Conservation (phyloP, 768 basidiomycete species). For the Kwoniella botswanensis region DNA sequence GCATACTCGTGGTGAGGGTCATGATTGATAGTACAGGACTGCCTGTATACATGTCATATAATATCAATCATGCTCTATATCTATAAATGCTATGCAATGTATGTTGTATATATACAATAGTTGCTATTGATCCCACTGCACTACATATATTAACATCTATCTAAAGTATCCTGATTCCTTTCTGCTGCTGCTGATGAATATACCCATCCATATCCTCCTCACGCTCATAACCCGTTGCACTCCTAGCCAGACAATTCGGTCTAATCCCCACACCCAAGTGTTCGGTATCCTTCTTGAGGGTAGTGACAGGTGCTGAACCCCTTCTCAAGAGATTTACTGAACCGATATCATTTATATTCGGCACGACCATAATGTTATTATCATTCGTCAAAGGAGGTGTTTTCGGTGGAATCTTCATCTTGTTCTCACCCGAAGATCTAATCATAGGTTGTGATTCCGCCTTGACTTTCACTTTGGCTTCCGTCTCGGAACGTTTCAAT, state of each 20-base stretch:
- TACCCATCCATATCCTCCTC: slow-evolving; percentile 4
- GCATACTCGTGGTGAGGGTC: neutral
- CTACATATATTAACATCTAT: neutral
- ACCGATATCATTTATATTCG: neutral
- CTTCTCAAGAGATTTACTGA: neutral
- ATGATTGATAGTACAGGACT: neutral
- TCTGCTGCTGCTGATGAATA: neutral
- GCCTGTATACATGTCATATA: slow-evolving; percentile 2
- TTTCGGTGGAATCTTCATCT: slow-evolving; percentile 5
- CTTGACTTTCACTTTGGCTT: neutral
- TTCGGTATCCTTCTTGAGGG: neutral
- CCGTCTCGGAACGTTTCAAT: neutral
- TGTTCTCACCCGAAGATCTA: slow-evolving; percentile 15
- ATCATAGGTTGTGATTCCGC: slow-evolving; percentile 18
- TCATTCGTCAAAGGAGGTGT: slow-evolving; percentile 6
- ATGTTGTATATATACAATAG: neutral
- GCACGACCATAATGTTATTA: neutral
- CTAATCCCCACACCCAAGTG: neutral
- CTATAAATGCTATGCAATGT: neutral
- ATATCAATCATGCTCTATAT: neutral
- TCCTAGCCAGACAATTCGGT: slow-evolving; percentile 11
- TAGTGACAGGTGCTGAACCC: slow-evolving; percentile 4
- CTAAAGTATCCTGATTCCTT: neutral
- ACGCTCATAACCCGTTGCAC: slow-evolving; percentile 8
- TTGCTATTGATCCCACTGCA: neutral